A percentile compares a stretch with the other conserved stretches of the same genome.
Evolutionary conservation across 352 stramenopile species (phyloP).

Genomic region (Globisporangium acanthophoron): DNA sequence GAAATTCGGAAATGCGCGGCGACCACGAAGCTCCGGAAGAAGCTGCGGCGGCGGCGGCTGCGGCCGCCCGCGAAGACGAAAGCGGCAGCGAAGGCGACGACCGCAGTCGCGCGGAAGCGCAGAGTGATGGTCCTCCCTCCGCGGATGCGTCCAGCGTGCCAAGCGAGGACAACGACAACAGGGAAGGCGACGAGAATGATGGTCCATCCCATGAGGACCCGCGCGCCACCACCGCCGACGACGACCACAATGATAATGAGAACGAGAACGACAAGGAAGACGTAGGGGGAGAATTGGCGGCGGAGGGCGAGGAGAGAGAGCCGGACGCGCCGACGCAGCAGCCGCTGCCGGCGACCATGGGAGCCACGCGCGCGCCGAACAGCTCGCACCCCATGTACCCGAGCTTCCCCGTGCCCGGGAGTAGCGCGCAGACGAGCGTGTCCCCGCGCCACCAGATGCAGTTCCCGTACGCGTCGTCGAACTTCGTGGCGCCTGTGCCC

Average conservation of each 20-base stretch:
- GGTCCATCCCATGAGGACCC: background rate
- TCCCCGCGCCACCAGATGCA: slow-evolving; percentile 23
- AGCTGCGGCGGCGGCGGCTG: background rate
- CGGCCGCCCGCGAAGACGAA: background rate
- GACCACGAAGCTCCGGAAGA: background rate
- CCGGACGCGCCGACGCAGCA: background rate
- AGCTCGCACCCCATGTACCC: slow-evolving; percentile 14
- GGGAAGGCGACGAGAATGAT: background rate
- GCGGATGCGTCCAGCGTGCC: background rate
- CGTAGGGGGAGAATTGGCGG: background rate
- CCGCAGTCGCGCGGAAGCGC: too few species aligned
- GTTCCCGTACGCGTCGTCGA: slow-evolving; percentile 54
- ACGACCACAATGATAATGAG: background rate
- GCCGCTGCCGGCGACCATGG: background rate
- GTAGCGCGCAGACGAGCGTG: background rate
- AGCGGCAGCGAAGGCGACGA: background rate
- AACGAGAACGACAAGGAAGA: background rate
- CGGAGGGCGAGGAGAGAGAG: background rate
- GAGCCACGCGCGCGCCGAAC: background rate
- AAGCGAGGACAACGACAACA: background rate
- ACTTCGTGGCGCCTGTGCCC: slow-evolving; percentile 57
- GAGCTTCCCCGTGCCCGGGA: slow-evolving; percentile 7
- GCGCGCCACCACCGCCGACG: background rate
- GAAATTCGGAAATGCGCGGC: slow-evolving; percentile 1
- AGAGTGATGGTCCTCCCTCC: background rate